A percentile compares a stretch with the other conserved stretches of the same genome.
Conservation (phyloP, 2,329 filamentous ascomycete species). For the Penicillium palitans region DNA sequence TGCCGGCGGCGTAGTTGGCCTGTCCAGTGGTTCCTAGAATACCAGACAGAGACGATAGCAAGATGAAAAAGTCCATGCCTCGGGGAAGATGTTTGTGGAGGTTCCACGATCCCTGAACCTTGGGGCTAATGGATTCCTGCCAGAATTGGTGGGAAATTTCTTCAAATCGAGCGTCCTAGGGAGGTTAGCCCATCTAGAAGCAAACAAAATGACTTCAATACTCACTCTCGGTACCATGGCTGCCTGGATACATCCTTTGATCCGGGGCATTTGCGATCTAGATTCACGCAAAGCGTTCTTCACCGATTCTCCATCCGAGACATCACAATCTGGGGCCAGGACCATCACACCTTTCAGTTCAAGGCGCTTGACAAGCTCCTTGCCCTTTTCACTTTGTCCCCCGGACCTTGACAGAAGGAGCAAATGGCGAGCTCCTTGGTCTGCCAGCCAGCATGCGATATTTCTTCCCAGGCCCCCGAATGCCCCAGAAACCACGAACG, state of each 20-base stretch:
- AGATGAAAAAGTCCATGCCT: slow-evolving; percentile 45
- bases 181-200: background rate
- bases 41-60: slow-evolving; percentile 44
- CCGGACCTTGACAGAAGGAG: slow-evolving; percentile 28
- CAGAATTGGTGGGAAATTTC: slow-evolving; percentile 35
- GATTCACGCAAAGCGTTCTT: slow-evolving; percentile 4
- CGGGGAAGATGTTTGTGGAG: slow-evolving; percentile 23
- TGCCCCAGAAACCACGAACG: slow-evolving; percentile 38
- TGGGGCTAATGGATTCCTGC: slow-evolving; percentile 30
- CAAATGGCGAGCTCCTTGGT: slow-evolving; percentile 36
- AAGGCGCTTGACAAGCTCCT: slow-evolving; percentile 4
- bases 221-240: slow-evolving; percentile 23
- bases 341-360: background rate
- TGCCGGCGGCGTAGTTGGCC: slow-evolving; percentile 45
- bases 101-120: slow-evolving; percentile 26
- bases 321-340: slow-evolving; percentile 26
- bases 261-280: slow-evolving; percentile 21
- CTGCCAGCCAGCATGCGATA: slow-evolving; percentile 35
- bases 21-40: slow-evolving; percentile 49
- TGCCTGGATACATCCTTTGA: slow-evolving; percentile 31
- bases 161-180: slow-evolving; percentile 28
- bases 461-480: slow-evolving; percentile 35
- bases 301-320: slow-evolving; percentile 30
- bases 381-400: background rate
- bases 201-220: background rate